Evolutionary conservation across 371 early-diverging fungal genomes (phyloP), one percentile per base, ranked within the genome.

Genomic region (Conidiobolus incongruus): DNA sequence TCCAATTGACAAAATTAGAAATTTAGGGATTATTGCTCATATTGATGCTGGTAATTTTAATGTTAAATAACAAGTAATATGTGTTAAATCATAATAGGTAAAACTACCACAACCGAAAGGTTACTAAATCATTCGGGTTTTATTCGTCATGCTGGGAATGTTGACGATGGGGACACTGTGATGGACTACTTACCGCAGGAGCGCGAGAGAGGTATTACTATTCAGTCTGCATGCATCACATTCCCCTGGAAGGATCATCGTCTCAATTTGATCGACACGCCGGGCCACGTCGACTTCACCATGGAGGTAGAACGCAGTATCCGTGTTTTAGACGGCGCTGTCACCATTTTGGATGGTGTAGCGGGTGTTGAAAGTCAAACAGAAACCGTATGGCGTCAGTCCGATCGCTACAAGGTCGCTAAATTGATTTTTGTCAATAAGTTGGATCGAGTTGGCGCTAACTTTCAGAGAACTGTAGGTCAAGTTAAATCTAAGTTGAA

Each of bases 361-460:
- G 77, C 85, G 0, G 95, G 94, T n/a, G 92, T 94, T 2, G 88
- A 95, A 54, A 93, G 92, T 2, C 96, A 95, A 59, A 95, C 96
- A 10, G 77, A 80, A 53, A 89, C 81, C 0, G 94, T 93, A 13
- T 92, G 91, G 90, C 50, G 55, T 21, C 91, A 92, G 56, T 85
- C 91, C 22, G 73, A 79, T 49, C 62, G 77, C 6, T 88, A 91
- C 51, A 57, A 60, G 2, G 61, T 94, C 1, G 86, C 92, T 10
- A 70, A 86, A 1, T 63, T 95, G 21, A 75, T 77, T 0, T 91
- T 84, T 66, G 71, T 93, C 29, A 95, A 95, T 63, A 94, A 95
- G 53, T 70, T 94, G 72, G 96, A 95, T 55, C 63, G 93, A 16
- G 64, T 65, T 0, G 91, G 85, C 0, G 85, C 85, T 2, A 70